These are phyloP conservation scores for Pilasporangium apinafurcum DNA, from an alignment of 352 stramenopile species.

Conservation along the genomic window DNA sequence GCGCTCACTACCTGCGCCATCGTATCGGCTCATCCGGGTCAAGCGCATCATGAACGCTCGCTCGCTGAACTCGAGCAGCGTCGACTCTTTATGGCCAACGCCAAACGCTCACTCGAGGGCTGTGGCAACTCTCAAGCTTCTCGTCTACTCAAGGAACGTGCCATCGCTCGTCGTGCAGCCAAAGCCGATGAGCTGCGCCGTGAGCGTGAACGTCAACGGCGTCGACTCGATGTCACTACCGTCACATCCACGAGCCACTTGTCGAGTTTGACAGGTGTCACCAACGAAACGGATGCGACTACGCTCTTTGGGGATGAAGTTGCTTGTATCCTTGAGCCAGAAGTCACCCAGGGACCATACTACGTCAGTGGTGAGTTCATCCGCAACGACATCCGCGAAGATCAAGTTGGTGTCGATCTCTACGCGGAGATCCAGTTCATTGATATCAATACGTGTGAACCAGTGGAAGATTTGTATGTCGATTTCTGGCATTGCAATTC, in stretches of 20 bases:
- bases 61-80: neutral
- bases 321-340: constrained; percentile 6
- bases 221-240: constrained; percentile 1
- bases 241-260: constrained; percentile 5
- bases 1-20: no score
- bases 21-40: no score
- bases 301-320: constrained; percentile 3
- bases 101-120: neutral
- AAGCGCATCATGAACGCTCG: no score
- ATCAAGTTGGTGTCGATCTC: constrained; percentile 2
- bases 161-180: neutral
- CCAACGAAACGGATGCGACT: neutral
- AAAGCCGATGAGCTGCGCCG: neutral
- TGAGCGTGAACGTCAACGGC: no score
- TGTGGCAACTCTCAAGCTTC: neutral
- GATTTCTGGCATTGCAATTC: constrained; percentile 12
- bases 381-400: constrained; percentile 6
- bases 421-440: constrained; percentile 10
- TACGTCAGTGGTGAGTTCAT: constrained; percentile 9
- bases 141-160: constrained; percentile 1
- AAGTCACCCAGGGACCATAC: constrained; percentile 7
- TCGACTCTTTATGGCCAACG: constrained; percentile 1
- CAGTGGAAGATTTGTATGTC: constrained; percentile 3
- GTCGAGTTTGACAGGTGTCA: constrained; percentile 1
- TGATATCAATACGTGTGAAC: constrained; percentile 7